phyloP scores from a whole-genome alignment of 345 rosid genomes.

The Linum usitatissimum region DNA sequence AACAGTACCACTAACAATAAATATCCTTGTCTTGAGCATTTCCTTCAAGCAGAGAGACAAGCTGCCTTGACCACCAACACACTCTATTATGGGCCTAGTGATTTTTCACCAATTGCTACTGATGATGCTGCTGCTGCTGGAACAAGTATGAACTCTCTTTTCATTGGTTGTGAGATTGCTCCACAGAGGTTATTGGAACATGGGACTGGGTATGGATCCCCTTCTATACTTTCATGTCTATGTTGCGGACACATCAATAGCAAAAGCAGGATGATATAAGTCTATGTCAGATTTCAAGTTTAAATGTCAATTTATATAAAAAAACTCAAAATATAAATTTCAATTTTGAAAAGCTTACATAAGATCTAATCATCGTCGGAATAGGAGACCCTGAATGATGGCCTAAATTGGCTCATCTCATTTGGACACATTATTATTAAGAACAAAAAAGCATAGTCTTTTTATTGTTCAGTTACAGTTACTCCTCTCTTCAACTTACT shows the following conservation, averaged over 20 bases:
- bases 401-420: too few species aligned
- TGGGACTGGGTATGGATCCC: slow-evolving; percentile 26
- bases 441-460: too few species aligned
- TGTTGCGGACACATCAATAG: slow-evolving; percentile 30
- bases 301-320: too few species aligned
- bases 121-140: slow-evolving; percentile 12
- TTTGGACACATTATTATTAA: too few species aligned
- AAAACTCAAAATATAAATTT: too few species aligned
- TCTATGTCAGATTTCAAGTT: too few species aligned
- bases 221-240: slow-evolving; percentile 31
- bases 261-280: neutral
- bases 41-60: slow-evolving; percentile 64
- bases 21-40: slow-evolving; percentile 51
- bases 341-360: too few species aligned
- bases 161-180: slow-evolving; percentile 20
- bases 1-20: slow-evolving; percentile 10
- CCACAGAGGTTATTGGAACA: slow-evolving; percentile 17
- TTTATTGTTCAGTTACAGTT: too few species aligned
- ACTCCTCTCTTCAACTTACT: too few species aligned
- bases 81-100: slow-evolving; percentile 15
- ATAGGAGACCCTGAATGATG: too few species aligned
- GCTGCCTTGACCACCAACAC: slow-evolving; percentile 23
- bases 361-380: too few species aligned
- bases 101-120: slow-evolving; percentile 18
- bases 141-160: slow-evolving; percentile 10